phyloP scores from a whole-genome alignment of 805 yeast species.

The Saturnispora saitoi region DNA sequence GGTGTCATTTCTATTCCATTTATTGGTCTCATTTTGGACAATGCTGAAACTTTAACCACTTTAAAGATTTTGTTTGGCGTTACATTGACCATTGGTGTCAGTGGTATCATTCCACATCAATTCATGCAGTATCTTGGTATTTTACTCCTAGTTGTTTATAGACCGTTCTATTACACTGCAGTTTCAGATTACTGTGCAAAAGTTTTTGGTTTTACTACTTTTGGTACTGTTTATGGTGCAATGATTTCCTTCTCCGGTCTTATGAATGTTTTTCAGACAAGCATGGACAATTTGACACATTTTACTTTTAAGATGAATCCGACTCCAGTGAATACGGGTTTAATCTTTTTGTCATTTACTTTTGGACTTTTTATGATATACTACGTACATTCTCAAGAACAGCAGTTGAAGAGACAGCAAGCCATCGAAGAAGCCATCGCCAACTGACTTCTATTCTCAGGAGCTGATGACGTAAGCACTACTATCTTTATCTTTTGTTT shows the following conservation, averaged over 20 bases:
- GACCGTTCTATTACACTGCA: conserved; percentile 91
- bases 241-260: conserved; percentile 75
- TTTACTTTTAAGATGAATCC: conserved; percentile 65
- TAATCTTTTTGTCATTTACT: conserved; percentile 47
- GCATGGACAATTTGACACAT: conserved; percentile 65
- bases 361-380: conserved; percentile 39
- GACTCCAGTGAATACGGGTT: conserved; percentile 55
- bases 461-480: conserved; percentile 2
- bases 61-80: conserved; percentile 42
- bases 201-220: conserved; percentile 86
- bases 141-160: conserved; percentile 61
- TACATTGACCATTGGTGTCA: conserved; percentile 58
- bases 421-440: conserved; percentile 49
- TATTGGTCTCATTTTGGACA: conserved; percentile 73
- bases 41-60: conserved; percentile 52
- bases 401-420: conserved; percentile 38
- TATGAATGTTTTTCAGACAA: conserved; percentile 65
- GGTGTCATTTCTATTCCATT: conserved; percentile 83
- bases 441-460: conserved; percentile 36
- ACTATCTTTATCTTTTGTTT: neutral
- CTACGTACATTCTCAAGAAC: conserved; percentile 36
- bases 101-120: conserved; percentile 49
- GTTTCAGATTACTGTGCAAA: conserved; percentile 88
- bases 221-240: conserved; percentile 87
- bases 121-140: conserved; percentile 62